Conservation (phyloP, 1,284 basidiomycete species). For the Melanopsichium pennsylvanicum region DNA sequence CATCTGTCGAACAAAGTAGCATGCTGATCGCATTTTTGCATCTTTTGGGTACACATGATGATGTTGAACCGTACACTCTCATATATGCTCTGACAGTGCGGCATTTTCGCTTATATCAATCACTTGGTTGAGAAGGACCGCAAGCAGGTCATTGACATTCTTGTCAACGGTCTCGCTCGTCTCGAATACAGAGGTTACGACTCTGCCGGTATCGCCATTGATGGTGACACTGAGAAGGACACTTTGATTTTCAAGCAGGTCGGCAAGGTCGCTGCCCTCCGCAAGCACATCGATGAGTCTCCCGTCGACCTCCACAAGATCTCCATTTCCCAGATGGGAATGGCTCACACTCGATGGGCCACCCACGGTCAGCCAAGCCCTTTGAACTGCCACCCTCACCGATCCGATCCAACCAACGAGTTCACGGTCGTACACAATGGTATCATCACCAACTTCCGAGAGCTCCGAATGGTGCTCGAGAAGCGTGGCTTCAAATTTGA, state of each 20-base stretch:
- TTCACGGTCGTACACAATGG: constrained; percentile 98
- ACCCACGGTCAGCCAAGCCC: constrained; percentile 89
- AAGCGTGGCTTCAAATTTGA: constrained; percentile 95
- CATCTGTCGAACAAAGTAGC: neutral
- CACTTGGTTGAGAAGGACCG: constrained; percentile 73
- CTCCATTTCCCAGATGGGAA: constrained; percentile 88
- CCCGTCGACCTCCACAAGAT: constrained; percentile 81
- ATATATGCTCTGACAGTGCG: constrained; percentile 55
- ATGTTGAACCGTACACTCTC: neutral
- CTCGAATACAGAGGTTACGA: constrained; percentile 99
- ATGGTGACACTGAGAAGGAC: constrained; percentile 83
- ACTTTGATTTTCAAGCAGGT: constrained; percentile 96
- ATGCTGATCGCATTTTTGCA: neutral
- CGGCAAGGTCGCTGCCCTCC: constrained; percentile 93
- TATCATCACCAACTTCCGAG: constrained; percentile 93
- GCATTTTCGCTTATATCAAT: constrained; percentile 66
- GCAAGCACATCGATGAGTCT: constrained; percentile 86
- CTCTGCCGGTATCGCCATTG: constrained; percentile 88
- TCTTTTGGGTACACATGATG: neutral
- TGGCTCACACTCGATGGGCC: constrained; percentile 99
- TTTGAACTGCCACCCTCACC: constrained; percentile 94
- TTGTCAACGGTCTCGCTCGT: constrained; percentile 89
- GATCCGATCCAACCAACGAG: constrained; percentile 80
- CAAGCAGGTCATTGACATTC: constrained; percentile 88
- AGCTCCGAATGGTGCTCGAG: constrained; percentile 89